These are phyloP conservation scores for Malassezia yamatoensis DNA, from an alignment of 1,284 basidiomycete genomes.

Conservation along the genomic window DNA sequence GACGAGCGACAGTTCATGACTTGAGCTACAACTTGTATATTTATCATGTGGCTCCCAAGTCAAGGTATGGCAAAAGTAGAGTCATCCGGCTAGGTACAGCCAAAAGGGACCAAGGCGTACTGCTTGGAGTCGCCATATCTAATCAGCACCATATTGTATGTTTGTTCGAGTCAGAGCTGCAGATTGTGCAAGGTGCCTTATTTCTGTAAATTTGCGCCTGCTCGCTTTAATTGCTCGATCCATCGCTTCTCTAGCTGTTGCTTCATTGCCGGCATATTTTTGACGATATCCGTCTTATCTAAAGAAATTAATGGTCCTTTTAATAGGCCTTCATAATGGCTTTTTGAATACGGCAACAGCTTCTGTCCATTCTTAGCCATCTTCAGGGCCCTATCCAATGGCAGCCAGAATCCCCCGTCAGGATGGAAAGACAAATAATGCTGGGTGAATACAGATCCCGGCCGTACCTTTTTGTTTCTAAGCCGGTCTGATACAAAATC, in stretches of 20 bases:
- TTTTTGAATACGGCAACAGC: constrained; percentile 53
- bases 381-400: constrained; percentile 61
- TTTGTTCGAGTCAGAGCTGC: constrained; percentile 2
- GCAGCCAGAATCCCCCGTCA: constrained; percentile 71
- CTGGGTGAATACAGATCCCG: constrained; percentile 4
- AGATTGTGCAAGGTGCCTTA: background rate
- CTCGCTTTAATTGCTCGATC: background rate
- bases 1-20: background rate
- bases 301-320: constrained; percentile 63
- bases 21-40: background rate
- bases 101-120: background rate
- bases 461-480: constrained; percentile 63
- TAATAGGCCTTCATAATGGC: constrained; percentile 59
- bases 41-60: constrained; percentile 19
- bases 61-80: constrained; percentile 10
- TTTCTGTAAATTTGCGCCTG: background rate
- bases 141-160: background rate
- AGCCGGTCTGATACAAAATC: constrained; percentile 66
- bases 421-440: constrained; percentile 89
- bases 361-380: constrained; percentile 54
- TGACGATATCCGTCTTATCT: constrained; percentile 56
- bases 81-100: constrained; percentile 5
- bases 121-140: background rate
- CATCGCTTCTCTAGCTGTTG: constrained; percentile 53
- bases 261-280: constrained; percentile 69